Base-by-base conservation (phyloP, 2,329 filamentous ascomycete species). In the Aureobasidium melanogenum region DNA sequence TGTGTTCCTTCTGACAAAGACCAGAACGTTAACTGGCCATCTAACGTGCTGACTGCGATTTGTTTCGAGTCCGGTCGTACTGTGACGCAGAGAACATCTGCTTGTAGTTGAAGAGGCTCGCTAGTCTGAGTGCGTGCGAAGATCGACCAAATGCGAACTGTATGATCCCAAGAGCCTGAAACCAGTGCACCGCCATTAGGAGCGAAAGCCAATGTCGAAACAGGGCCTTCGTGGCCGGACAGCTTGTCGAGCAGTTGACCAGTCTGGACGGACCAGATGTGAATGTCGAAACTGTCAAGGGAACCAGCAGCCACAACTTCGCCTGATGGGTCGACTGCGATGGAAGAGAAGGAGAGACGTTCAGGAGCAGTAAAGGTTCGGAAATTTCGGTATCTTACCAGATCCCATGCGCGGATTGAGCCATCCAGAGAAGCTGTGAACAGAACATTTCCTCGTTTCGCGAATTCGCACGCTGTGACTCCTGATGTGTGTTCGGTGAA, bases 181-280 rank as follows among this genome's bases (percentile, higher is more conserved):
- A 96, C 85, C 15, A 99, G 79, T 34, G 87, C 84, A 63, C 86
- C 83, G 34, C 92, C 93, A 69, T 96, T 91, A 0, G 92, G 89
- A 1, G 93, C 86, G 71, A 99, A 99, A 2, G 91, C 85, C 28
- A 99, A 78, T 2, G 89, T 87, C 5, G 91, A 94, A 1, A 99
- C 88, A 0, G 94, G 94, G 0, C 93, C 94, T 76, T 99, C 93
- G 67, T 99, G 94, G 1, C 94, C 95, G 7, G 92, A 84, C 26
- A 99, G 80, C 66, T 88, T 88, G 72, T 99, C 94, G 6, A 99
- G 84, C 19, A 99, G 80, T 73, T 99, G 94, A 2, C 94, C 94
- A 0, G 93, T 99, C 72, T 99, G 94, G 4, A 99, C 95, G 5
- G 91, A 97, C 94, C 94, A 99, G 64, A 99, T 89, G 75, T 99